Evolutionary conservation across 2,329 filamentous ascomycete species (phyloP), one percentile per base, ranked within the genome.

Genomic region (Acephala macrosclerotiorum): DNA sequence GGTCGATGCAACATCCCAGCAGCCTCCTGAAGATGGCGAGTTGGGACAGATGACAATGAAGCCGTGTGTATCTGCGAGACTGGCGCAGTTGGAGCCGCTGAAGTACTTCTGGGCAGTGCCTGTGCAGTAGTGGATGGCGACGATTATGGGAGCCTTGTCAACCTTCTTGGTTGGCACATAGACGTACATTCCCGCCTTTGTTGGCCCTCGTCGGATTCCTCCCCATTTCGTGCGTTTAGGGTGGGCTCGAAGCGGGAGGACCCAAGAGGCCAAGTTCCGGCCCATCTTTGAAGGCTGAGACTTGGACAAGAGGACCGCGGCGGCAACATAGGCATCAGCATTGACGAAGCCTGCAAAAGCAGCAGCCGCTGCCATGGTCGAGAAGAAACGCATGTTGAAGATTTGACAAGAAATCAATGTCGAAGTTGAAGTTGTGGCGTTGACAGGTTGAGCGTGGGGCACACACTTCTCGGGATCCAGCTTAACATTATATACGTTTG

Each of bases 41-140:
- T 82, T 80, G 1, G 85, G 85, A 74, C 86, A 89, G 73, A 89
- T 85, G 66, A 85, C 81, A 60, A 90, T 87, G 75, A 85, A 88
- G 29, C 85, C 87, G 61, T 87, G 80, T 53, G 79, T 72, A 66
- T 84, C 83, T 3, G 87, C 84, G 12, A 87, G 77, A 1, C 79
- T 78, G 22, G 84, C 83, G 74, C 85, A 89, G 14, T 84, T 67
- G 16, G 76, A 75, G 18, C 64, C 68, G 0, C 68, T 62, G 38
- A 75, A 77, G 25, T 71, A 72, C 18, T n/a, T 68, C 20, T 68
- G 47, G 1, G 68, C 87, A 2, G 81, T 82, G 29, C 87, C 86
- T 1, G 65, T 67, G 57, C 73, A 75, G 51, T 69, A 74, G 59
- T 75, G 73, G 11, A 73, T 72, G 25, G 71, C 71, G 14, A 75